phyloP scores from a whole-genome alignment of 2,329 filamentous ascomycete genomes.

The Aspergillus sp. region DNA sequence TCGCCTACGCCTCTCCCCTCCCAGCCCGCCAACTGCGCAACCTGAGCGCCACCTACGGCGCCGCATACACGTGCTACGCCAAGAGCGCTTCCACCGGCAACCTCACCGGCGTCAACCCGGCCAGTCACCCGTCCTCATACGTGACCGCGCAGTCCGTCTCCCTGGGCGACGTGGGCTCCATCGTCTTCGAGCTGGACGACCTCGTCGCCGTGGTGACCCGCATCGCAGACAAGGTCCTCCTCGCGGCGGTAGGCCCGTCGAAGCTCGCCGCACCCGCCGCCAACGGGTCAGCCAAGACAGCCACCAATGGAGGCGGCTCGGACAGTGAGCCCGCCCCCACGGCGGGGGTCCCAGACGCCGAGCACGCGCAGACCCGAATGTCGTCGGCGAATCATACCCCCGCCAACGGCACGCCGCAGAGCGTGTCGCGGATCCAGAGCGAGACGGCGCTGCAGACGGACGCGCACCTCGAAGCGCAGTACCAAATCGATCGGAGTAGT shows the following conservation, averaged over 20 bases:
- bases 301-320: not conserved
- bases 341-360: no score
- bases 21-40: slow-evolving; percentile 41
- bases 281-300: not conserved
- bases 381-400: not conserved
- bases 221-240: slow-evolving; percentile 43
- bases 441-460: slow-evolving; percentile 19
- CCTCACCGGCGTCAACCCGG: slow-evolving; percentile 42
- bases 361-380: not conserved
- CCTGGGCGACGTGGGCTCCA: slow-evolving; percentile 43
- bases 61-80: slow-evolving; percentile 44
- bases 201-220: slow-evolving; percentile 42
- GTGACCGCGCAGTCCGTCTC: slow-evolving; percentile 42
- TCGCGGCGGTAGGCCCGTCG: slow-evolving; percentile 41
- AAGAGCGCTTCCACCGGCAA: slow-evolving; percentile 41
- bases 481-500: slow-evolving; percentile 39
- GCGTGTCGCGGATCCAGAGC: slow-evolving; percentile 9
- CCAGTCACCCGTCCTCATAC: slow-evolving; percentile 44
- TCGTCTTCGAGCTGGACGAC: slow-evolving; percentile 43
- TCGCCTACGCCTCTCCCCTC: slow-evolving; percentile 41
- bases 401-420: slow-evolving; percentile 7
- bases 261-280: slow-evolving; percentile 10
- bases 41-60: slow-evolving; percentile 43
- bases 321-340: not conserved
- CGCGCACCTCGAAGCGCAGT: slow-evolving; percentile 33